Conservation (phyloP, 2,329 filamentous ascomycete genomes). For the Xylariaceae sp. region DNA sequence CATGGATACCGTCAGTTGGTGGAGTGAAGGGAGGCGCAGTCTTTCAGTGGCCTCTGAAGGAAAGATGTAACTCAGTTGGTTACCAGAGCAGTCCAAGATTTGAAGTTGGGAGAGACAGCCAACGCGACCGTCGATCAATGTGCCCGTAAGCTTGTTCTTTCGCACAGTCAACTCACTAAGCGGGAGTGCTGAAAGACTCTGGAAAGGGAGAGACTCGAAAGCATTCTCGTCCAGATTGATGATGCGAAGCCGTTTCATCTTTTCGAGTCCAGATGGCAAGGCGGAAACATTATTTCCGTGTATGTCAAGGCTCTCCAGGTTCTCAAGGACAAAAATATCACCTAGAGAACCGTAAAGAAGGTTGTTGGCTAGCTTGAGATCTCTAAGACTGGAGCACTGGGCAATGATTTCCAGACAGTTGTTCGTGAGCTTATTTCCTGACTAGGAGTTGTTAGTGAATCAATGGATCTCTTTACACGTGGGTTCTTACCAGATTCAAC, state of each 20-base stretch:
- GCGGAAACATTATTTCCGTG: slow-evolving; percentile 73
- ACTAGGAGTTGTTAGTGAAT: slow-evolving; percentile 43
- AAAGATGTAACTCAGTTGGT: slow-evolving; percentile 60
- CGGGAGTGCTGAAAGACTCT: slow-evolving; percentile 62
- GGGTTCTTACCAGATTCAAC: slow-evolving; percentile 67
- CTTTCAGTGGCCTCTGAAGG: slow-evolving; percentile 34
- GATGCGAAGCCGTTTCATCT: slow-evolving; percentile 65
- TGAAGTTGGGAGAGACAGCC: slow-evolving; percentile 62
- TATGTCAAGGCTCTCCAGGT: slow-evolving; percentile 77
- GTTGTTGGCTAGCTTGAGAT: slow-evolving; percentile 80
- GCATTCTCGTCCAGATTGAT: slow-evolving; percentile 79
- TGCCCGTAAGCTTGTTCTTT: slow-evolving; percentile 74
- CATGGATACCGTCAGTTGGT: slow-evolving; percentile 70
- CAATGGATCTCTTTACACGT: background rate
- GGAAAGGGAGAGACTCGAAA: slow-evolving; percentile 67
- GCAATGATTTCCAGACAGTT: slow-evolving; percentile 68
- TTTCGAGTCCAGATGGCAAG: slow-evolving; percentile 64
- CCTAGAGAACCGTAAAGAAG: slow-evolving; percentile 65
- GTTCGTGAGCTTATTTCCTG: slow-evolving; percentile 75
- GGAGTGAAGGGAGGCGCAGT: slow-evolving; percentile 66
- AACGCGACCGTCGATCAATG: slow-evolving; percentile 63
- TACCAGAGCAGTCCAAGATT: slow-evolving; percentile 71
- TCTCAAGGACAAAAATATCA: slow-evolving; percentile 58
- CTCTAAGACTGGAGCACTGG: slow-evolving; percentile 68
- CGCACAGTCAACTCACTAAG: slow-evolving; percentile 69